These are phyloP conservation scores for Tilletia caries DNA, from an alignment of 1,284 basidiomycete genomes.

Conservation along the genomic window DNA sequence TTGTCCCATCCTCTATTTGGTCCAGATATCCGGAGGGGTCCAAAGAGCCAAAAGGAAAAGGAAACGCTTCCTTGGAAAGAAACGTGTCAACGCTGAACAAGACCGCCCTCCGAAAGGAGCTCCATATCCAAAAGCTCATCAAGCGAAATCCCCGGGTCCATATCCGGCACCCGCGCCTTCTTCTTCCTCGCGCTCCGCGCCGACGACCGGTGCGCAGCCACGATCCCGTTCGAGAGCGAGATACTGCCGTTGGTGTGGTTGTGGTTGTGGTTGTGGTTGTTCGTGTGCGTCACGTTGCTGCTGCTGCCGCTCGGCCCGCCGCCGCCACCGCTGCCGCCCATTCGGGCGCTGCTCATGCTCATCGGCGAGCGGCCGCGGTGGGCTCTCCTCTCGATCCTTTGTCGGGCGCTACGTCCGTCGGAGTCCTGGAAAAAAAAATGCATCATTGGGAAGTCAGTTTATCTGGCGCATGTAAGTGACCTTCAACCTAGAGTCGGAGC, in stretches of 20 bases:
- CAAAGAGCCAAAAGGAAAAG: too few species aligned
- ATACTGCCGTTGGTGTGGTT: too few species aligned
- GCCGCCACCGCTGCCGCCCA: neutral
- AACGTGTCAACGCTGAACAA: slow-evolving; percentile 2
- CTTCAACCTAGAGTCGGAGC: neutral
- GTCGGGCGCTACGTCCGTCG: slow-evolving; percentile 3
- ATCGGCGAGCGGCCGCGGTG: neutral
- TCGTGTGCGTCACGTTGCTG: too few species aligned
- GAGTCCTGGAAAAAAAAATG: neutral
- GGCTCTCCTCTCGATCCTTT: slow-evolving; percentile 8
- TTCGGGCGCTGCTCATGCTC: neutral
- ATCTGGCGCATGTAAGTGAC: neutral
- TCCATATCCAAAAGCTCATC: slow-evolving; percentile 11
- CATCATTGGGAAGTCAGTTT: neutral
- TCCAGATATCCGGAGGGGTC: too few species aligned
- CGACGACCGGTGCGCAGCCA: too few species aligned
- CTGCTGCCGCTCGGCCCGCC: neutral
- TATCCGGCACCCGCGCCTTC: neutral
- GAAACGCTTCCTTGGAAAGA: too few species aligned
- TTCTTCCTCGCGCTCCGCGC: neutral
- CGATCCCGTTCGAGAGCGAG: too few species aligned
- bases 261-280: too few species aligned
- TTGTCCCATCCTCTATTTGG: too few species aligned
- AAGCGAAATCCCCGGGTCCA: slow-evolving; percentile 11
- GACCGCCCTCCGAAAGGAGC: slow-evolving; percentile 7